phyloP scores from a whole-genome alignment of 805 yeast species.

The Candida rishiriensis region DNA sequence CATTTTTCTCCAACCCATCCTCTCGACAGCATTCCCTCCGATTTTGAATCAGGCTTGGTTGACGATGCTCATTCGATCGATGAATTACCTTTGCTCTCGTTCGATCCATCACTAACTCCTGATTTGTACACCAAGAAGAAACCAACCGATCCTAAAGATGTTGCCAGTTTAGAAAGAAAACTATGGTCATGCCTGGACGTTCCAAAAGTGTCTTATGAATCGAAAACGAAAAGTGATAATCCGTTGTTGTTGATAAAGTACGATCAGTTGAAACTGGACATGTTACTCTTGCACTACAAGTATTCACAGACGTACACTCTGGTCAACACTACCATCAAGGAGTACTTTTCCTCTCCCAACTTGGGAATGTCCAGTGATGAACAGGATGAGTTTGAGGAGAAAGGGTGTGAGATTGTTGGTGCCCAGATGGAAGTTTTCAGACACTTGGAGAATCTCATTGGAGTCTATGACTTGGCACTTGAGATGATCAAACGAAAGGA shows the following conservation, averaged over 20 bases:
- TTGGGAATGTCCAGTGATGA: slow-evolving; percentile 11
- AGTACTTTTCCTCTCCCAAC: slow-evolving; percentile 17
- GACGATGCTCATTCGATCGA: background rate
- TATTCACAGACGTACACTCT: slow-evolving; percentile 22
- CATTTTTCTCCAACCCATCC: background rate
- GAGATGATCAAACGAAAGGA: background rate
- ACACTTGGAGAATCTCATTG: slow-evolving; percentile 17
- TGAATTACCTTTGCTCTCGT: background rate
- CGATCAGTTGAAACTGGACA: slow-evolving; percentile 21
- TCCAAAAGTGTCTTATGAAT: background rate
- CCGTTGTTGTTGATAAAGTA: slow-evolving; percentile 19
- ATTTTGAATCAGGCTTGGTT: background rate
- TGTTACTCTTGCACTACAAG: slow-evolving; percentile 24
- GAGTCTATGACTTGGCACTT: background rate
- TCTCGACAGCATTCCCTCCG: background rate
- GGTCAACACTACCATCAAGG: slow-evolving; percentile 22
- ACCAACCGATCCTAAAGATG: background rate
- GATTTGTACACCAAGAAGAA: background rate
- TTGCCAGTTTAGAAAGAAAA: background rate
- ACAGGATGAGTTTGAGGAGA: slow-evolving; percentile 20
- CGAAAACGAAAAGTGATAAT: background rate
- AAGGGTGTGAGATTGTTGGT: slow-evolving; percentile 21
- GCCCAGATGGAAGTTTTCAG: slow-evolving; percentile 21
- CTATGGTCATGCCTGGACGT: background rate
- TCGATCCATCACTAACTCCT: background rate